These are phyloP conservation scores for Themeda triandra DNA, from an alignment of 176 grass and related monocot species.

Conservation along the genomic window DNA sequence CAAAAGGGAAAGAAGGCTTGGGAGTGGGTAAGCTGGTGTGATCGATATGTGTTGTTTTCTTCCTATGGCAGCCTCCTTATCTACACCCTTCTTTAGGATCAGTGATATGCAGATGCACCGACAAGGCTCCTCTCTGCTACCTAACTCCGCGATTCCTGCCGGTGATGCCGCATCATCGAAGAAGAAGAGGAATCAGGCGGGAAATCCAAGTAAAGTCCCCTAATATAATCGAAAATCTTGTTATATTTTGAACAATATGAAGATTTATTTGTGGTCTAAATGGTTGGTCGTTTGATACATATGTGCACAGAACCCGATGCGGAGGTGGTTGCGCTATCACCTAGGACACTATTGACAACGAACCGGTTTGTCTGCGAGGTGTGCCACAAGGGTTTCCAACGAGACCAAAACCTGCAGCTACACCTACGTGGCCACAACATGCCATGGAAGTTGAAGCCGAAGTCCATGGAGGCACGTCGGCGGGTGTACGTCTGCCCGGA, in stretches of 20 bases:
- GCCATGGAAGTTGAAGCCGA: conserved; percentile 94
- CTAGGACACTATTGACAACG: conserved; percentile 65
- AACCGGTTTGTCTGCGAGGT: conserved; percentile 98
- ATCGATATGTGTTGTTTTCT: conserved; percentile 9
- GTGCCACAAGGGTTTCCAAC: conserved; percentile 88
- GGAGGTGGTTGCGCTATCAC: conserved; percentile 91
- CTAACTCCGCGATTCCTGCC: background rate
- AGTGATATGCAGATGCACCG: conserved; percentile 42
- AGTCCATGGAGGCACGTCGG: conserved; percentile 65
- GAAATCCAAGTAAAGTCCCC: conserved; percentile 80
- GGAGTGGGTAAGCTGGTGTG: background rate
- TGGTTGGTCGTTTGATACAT: background rate
- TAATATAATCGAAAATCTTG: no score
- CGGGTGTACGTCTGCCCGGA: conserved; percentile 94
- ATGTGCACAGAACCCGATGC: conserved; percentile 66
- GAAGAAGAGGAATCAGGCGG: conserved; percentile 86
- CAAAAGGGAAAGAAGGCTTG: background rate
- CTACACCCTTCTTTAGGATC: conserved; percentile 64
- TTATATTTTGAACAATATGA: no score
- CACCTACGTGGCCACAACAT: conserved; percentile 95
- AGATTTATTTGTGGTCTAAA: background rate
- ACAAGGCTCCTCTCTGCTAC: background rate
- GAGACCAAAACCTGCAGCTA: conserved; percentile 95
- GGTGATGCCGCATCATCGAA: conserved; percentile 36
- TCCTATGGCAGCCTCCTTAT: conserved; percentile 48